These are phyloP conservation scores for Myotisia sp. DNA, from an alignment of 2,329 filamentous ascomycete genomes.

Conservation along the genomic window DNA sequence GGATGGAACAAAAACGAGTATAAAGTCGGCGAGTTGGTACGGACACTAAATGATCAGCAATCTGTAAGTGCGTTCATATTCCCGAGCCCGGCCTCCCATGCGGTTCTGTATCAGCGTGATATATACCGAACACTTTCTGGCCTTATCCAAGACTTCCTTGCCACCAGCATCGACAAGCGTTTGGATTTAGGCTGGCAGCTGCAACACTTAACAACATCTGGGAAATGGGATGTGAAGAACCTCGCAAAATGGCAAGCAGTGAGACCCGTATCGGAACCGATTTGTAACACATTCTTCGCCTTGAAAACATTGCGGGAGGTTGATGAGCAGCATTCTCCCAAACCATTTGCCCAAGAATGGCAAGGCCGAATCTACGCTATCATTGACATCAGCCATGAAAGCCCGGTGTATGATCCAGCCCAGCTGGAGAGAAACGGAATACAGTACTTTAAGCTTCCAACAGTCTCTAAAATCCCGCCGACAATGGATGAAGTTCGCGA, in stretches of 20 bases:
- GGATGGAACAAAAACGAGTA: neutral
- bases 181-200: slow-evolving; percentile 82
- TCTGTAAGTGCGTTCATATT: slow-evolving; percentile 56
- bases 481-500: slow-evolving; percentile 44
- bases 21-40: neutral
- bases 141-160: slow-evolving; percentile 68
- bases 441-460: slow-evolving; percentile 74
- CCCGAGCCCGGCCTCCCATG: slow-evolving; percentile 65
- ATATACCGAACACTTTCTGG: slow-evolving; percentile 65
- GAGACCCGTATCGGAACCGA: slow-evolving; percentile 59
- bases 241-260: slow-evolving; percentile 80
- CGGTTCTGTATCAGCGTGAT: slow-evolving; percentile 64
- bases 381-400: slow-evolving; percentile 82
- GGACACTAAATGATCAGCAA: neutral
- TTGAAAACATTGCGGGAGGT: slow-evolving; percentile 89
- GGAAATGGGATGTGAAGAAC: slow-evolving; percentile 98
- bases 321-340: slow-evolving; percentile 67
- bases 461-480: slow-evolving; percentile 81
- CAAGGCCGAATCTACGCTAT: slow-evolving; percentile 55
- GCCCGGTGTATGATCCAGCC: slow-evolving; percentile 71
- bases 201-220: slow-evolving; percentile 71
- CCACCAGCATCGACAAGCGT: slow-evolving; percentile 57
- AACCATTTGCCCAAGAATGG: slow-evolving; percentile 55
- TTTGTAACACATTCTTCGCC: slow-evolving; percentile 67
- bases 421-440: slow-evolving; percentile 53